Base-by-base conservation (phyloP, 129 eudicot genomes). In the Logfia minima region DNA sequence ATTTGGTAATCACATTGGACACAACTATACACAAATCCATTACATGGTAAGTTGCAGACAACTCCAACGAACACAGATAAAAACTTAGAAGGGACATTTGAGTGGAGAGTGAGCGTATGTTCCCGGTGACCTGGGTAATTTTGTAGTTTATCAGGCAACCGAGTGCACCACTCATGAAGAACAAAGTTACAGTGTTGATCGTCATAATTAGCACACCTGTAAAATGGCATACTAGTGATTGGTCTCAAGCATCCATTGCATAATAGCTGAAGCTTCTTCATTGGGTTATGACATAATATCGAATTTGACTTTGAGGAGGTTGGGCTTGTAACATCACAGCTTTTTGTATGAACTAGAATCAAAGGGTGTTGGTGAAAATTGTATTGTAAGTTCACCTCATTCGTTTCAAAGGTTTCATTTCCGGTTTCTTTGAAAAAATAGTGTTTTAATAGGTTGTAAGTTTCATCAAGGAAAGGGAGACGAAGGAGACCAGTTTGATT, bases 11-110 rank as follows among this genome's bases (percentile, higher is more conserved):
- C 34, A 61, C 66, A 61, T 23, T 61, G 31, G 34, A 24, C 66
- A 61, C 66, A 61, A 61, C 32, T 24, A 61, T 61, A 61, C 6
- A 61, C 66, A 61, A 61, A 61, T 61, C 32, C 34, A 11, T 61
- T 22, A 10, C 66, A 22, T 1, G 66, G 66, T 61, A 61, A 60
- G 28, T 10, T 61, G 66, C 66, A 23, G 34, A 23, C 28, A 61
- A 4, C 34, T 23, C 66, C 24, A 61, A 5, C 6, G 17, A 22
- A 61, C 66, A 61, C 66, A 61, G 31, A 23, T 16, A 61, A 22
- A 61, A 23, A 8, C 16, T 7, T 61, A 9, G 28, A 19, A 60
- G 31, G 66, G 31, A 61, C 6, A 61, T 2, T 22, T 10, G 34
- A 23, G 66, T 61, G 18, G 34, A 61, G 34, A 61, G 66, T 61